Evolutionary conservation across 805 yeast genomes (phyloP), one percentile per base, ranked within the genome.

Genomic region (Cyberlindnera maritima): DNA sequence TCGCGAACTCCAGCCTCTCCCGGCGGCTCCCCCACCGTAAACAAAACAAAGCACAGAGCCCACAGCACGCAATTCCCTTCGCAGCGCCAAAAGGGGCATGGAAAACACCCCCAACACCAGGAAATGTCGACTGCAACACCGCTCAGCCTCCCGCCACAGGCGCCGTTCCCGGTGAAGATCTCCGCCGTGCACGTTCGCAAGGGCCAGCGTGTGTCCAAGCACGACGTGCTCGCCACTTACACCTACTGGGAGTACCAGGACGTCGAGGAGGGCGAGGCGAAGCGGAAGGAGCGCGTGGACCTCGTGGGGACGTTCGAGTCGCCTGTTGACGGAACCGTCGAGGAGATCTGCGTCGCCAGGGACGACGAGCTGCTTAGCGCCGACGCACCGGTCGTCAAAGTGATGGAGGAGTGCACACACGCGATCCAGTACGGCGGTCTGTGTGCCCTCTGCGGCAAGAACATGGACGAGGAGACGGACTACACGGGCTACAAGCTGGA

Each of bases 341-440:
- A 69, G 8, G 58, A 66, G 11, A 68, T 90, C 53, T 58, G 66
- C 20, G 74, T 88, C 4, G 63, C 67, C 8, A 70, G 70, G 1
- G 84, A 86, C 35, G 89, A 87, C 56, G 81, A 78, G 52, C 70
- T 92, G 15, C 63, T 63, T 12, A 62, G 66, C 26, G 48, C 67
- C 12, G 71, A 72, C 31, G 79, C 77, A 46, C 69, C 69, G 3
- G 68, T 92, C 13, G 74, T 82, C 25, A 68, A 71, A 35, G 73
- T 92, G 14, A 66, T 70, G 36, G 97, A 95, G 61, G 89, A 95
- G 0, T 94, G 99, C 60, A 75, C 88, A 12, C 99, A 94, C 66
- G 80, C 92, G 1, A 90, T 94, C 23, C 97, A 94, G 56, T 94
- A 85, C 61, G 96, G 96, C 13, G 98, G 98, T 0, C 73, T 92